Base-by-base conservation (phyloP, 352 stramenopile species). In the Pseudoperonospora humuli region DNA sequence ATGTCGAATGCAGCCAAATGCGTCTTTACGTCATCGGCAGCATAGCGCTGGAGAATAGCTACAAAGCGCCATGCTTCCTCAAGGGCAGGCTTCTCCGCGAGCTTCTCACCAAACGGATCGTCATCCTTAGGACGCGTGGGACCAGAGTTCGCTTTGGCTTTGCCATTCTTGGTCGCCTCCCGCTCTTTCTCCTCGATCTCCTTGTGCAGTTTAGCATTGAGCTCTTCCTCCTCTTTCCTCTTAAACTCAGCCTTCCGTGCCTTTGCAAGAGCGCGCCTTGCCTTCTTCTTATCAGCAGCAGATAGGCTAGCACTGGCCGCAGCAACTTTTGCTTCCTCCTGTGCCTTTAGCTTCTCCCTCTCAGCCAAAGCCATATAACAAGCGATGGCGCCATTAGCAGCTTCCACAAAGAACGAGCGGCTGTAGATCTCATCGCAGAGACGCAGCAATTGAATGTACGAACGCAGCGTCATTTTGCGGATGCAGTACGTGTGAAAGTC, bases 401-500 rank as follows among this genome's bases (percentile, higher is more conserved):
- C 93, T 32, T 74, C 45, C 19, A 84, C 71, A 42, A 96, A 97
- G 56, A 95, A 87, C 24, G 75, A 58, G 56, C 97, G 77, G 43
- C 78, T 71, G 67, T 91, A 96, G 24, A 98, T 73, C 41, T 72
- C 60, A 59, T 98, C 93, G 60, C 96, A 96, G 51, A 97, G 86
- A 51, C 86, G 78, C 34, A 98, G 69, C 55, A 98, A 79, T 49
- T 94, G 83, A 18, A 98, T 70, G 61, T 99, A 99, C 10, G 95
- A 72, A 29, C 95, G 81, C 36, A 99, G 64, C 19, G 95, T 99
- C 60, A 97, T 96, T 76, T 98, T 98, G 53, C 95, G 89, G 54
- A 99, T 86, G 55, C 95, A 99, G 65, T 99, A 99, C 35, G 76
- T 93, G 79, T 99, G 95, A 68, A 99, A 99, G 64, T 99, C 96